These are phyloP conservation scores for Lactarius indigo DNA, from an alignment of 768 basidiomycete genomes.

Conservation along the genomic window DNA sequence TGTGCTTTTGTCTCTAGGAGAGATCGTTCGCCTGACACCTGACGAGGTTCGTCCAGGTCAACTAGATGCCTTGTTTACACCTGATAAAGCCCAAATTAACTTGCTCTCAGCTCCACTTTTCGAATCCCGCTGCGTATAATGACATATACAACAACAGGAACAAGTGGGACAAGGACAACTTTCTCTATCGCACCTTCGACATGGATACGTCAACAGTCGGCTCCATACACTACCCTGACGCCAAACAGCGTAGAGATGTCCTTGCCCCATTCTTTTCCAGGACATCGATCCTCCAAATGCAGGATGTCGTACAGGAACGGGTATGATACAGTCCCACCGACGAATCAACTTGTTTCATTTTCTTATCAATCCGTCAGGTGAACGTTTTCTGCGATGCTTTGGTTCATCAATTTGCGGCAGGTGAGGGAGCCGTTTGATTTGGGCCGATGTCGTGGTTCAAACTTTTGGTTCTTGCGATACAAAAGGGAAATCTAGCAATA, in stretches of 20 bases:
- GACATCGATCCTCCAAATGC: not conserved
- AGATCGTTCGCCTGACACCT: not conserved
- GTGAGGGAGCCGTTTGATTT: not conserved
- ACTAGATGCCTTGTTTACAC: not conserved
- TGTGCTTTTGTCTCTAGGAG: not conserved
- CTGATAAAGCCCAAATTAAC: not conserved
- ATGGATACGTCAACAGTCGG: not conserved
- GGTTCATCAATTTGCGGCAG: not conserved
- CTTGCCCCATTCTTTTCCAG: not conserved
- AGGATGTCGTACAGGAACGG: not conserved
- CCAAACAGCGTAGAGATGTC: not conserved
- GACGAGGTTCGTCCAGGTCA: not conserved
- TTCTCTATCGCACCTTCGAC: constrained; percentile 2
- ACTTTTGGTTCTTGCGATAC: not conserved
- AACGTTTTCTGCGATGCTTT: not conserved
- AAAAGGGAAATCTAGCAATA: constrained; percentile 1
- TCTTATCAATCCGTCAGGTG: not conserved
- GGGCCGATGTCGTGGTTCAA: not conserved
- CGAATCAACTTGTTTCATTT: too few species aligned
- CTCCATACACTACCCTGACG: too few species aligned
- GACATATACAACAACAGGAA: too few species aligned
- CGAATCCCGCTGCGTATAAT: too few species aligned
- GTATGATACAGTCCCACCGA: not conserved
- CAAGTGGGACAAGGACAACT: too few species aligned
- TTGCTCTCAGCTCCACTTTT: not conserved